phyloP scores from a whole-genome alignment of 73 alveolate species.

The Breviolum minutum region DNA sequence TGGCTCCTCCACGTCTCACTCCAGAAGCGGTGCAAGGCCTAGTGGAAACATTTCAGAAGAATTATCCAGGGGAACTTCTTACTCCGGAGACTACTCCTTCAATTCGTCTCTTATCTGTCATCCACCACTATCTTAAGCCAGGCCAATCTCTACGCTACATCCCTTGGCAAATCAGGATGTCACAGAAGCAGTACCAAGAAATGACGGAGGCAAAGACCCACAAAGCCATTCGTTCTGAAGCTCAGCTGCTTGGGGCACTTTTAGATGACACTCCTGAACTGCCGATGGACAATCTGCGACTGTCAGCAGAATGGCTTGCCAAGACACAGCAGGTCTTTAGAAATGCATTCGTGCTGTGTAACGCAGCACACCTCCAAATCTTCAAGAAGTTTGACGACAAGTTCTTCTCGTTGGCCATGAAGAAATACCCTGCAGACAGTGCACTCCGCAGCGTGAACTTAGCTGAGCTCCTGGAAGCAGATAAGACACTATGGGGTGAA shows the following conservation, averaged over 20 bases:
- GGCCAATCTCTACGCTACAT: not conserved
- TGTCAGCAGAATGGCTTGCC: not conserved
- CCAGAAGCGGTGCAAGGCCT: not conserved
- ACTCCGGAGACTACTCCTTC: not conserved
- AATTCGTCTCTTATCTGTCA: not conserved
- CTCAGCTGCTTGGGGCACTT: not conserved
- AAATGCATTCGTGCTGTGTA: slow-evolving; percentile 8
- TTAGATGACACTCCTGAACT: slow-evolving; percentile 18
- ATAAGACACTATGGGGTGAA: not conserved
- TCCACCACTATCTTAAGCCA: not conserved
- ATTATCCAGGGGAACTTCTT: not conserved
- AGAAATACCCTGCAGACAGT: not conserved
- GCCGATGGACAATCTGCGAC: not conserved
- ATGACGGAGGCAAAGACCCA: slow-evolving; percentile 23
- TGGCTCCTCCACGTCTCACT: not conserved
- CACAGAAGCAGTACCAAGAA: slow-evolving; percentile 10
- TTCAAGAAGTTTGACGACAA: slow-evolving; percentile 7
- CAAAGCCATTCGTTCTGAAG: slow-evolving; percentile 10
- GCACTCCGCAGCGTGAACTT: not conserved
- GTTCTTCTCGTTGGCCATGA: not conserved
- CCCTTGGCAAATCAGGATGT: slow-evolving; percentile 10
- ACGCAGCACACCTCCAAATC: not conserved
- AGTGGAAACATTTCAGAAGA: not conserved
- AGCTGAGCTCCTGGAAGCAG: slow-evolving; percentile 21
- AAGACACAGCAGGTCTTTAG: not conserved